Conservation (phyloP, 164 flowering plant genomes). For the Annona squamosa region DNA sequence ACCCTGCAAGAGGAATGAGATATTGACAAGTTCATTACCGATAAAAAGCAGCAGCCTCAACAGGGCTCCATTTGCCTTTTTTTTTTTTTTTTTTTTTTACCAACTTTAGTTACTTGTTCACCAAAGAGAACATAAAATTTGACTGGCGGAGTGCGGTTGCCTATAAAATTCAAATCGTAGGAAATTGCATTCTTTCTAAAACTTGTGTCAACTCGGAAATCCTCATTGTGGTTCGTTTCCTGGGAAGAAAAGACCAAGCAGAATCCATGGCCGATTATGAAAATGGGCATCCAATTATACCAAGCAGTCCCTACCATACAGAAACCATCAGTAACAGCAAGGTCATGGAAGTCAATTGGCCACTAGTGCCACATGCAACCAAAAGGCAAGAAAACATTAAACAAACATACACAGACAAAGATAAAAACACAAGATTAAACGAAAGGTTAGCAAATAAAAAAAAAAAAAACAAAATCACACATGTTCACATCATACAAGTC, state of each 20-base stretch:
- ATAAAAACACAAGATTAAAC: too few relatives aligned
- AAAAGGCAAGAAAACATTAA: background rate
- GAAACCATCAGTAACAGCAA: background rate
- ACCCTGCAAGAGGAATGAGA: background rate
- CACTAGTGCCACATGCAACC: background rate
- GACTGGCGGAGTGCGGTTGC: background rate
- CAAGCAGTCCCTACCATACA: background rate
- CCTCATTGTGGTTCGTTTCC: background rate
- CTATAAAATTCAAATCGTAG: background rate
- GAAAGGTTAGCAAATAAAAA: too few relatives aligned
- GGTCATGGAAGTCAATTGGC: background rate
- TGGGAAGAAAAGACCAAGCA: background rate
- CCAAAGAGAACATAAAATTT: background rate
- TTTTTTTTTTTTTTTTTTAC: too few relatives aligned
- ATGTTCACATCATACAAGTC: too few relatives aligned
- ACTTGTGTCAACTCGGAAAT: background rate
- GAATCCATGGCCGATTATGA: background rate
- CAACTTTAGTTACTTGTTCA: background rate
- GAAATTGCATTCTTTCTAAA: background rate
- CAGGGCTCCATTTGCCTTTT: background rate
- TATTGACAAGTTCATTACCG: background rate
- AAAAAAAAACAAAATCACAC: too few relatives aligned
- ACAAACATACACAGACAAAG: too few relatives aligned
- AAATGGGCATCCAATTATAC: too few relatives aligned
- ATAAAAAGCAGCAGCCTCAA: background rate